Evolutionary conservation across 2,329 filamentous ascomycete species (phyloP), one percentile per base, ranked within the genome.

Genomic region (Colletotrichum euphorbiae): DNA sequence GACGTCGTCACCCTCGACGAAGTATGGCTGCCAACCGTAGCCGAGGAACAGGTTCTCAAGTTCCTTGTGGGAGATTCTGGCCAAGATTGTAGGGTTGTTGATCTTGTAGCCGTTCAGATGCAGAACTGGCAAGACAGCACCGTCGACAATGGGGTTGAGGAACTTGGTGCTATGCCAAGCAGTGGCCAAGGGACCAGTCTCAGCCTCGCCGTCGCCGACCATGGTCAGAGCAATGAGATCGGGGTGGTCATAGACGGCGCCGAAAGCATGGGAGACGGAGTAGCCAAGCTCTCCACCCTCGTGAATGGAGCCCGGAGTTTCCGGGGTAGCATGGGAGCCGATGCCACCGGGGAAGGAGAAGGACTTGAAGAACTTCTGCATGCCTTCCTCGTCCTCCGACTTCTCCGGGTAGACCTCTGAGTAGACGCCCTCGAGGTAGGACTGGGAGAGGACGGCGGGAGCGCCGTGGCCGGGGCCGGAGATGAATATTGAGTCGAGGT

Each of bases 81-180:
- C 89, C 15, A 94, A 85, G 0, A 94, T 75, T 5, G 89, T 94
- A 8, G 91, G 91, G 78, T 93, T 93, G 82, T 93, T 92, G 82
- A 94, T 94, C 83, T 94, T 94, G 85, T 94, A 94, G 52, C 92
- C 92, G 73, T 94, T 94, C 38, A 94, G 83, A 77, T 94, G 91
- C 11, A 94, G 84, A 6, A 94, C 89, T 0, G 92, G 92, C 1
- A 94, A 83, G 7, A 94, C 92, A 42, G 91, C 92, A 33, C 92
- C 92, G 73, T 94, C 91, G 0, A 87, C 90, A 72, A 92, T 90
- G 4, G 92, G 92, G 75, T 94, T 93, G 71, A 94, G 84, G 79
- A 93, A 94, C 77, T 94, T 94, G 75, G 87, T 94, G 79, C 90
- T 91, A 80, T 94, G 92, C 92, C 92, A 94, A 63, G 90, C 90